Base-by-base conservation (phyloP, 495 filamentous ascomycete species). In the Aspergillus nanangensis region DNA sequence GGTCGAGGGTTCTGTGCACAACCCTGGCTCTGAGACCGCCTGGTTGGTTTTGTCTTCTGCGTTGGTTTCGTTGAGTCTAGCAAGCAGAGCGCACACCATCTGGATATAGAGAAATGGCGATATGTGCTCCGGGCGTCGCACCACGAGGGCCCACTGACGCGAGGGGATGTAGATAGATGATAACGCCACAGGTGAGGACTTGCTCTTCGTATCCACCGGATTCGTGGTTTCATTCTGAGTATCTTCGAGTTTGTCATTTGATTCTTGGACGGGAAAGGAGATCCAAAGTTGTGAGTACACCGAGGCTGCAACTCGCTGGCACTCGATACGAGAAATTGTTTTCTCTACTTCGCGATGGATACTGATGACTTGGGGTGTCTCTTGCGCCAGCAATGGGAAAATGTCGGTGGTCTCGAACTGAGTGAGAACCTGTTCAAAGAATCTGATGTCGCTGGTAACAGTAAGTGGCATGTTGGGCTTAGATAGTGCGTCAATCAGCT, bases 111-210 rank as follows among this genome's bases (percentile, higher is more conserved):
- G 15, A 24, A 31, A 5, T 33, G 25, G 25, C 5, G 25, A 29
- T 29, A 29, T 29, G 25, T 29, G 5, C 34, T 36, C 34, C 17
- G 34, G 44, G 24, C 3, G 21, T 4, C 35, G 37, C 13, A 41
- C 14, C 24, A 42, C 37, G 3, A 42, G 23, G 14, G 36, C 44
- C 23, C 36, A 40, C 36, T 47, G 34, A 13, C 22, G 44, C 11
- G 7, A 7, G 15, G 34, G 34, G 7, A 36, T 5, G 15, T 36
- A 36, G 34, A 7, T 13, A 36, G 34, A 29, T 29, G 25, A 29
- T 7, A 11, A 29, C n/a, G n/a, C n/a, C n/a, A n/a, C n/a, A n/a
- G n/a, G n/a, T n/a, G n/a, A n/a, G n/a, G n/a, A n/a, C n/a, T n/a
- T n/a, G n/a, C n/a, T n/a, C n/a, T n/a, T n/a, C n/a, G n/a, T n/a